Base-by-base conservation (phyloP, 352 stramenopile species). In the Globisporangium ultimum region DNA sequence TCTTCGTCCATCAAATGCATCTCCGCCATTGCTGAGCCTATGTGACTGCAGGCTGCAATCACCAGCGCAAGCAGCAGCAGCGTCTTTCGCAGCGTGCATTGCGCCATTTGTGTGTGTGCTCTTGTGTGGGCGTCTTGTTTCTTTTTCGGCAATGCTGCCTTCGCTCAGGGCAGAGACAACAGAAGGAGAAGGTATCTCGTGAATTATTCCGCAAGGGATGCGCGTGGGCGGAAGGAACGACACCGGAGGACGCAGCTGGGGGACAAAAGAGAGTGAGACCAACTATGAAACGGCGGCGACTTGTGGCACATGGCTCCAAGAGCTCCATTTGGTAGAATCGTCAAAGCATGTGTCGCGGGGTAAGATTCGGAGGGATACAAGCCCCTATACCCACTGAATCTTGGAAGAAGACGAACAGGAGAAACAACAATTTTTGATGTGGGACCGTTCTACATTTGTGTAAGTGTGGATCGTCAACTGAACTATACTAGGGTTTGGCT, bases 1-100 rank as follows among this genome's bases (percentile, higher is more conserved):
- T 67, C 60, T 32, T 77, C 73, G 48, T 71, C 63, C 55, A 79
- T 48, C 21, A 79, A 45, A 46, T 82, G 70, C 46, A 77, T 68
- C 43, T 64, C 56, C 1, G 62, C 48, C n/a, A 36, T 48, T 3
- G 49, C 54, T 8, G 18, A 7, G 40, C 40, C 28, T 5, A 36
- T 17, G 20, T 18, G 0, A 45, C 8, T 3, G 50, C 0, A 17
- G 12, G 13, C 15, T 24, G 18, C 48, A 24, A 57, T 32, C 21
- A 15, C 24, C 14, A 22, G 28, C n/a, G 60, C 51, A 56, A 62
- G 45, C 21, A 71, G 42, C 47, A 58, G n/a, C 4, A 22, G 40
- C 24, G 17, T 20, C 12, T 6, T 47, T 6, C 43, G 21, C 22
- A 15, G n/a, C 32, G n/a, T 58, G 36, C 47, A 22, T 15, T 48